Percentiles rank a stretch among this genome's conserved stretches.
Conservation (phyloP, 805 yeast genomes). For the Zygosaccharomyces siamensis region DNA sequence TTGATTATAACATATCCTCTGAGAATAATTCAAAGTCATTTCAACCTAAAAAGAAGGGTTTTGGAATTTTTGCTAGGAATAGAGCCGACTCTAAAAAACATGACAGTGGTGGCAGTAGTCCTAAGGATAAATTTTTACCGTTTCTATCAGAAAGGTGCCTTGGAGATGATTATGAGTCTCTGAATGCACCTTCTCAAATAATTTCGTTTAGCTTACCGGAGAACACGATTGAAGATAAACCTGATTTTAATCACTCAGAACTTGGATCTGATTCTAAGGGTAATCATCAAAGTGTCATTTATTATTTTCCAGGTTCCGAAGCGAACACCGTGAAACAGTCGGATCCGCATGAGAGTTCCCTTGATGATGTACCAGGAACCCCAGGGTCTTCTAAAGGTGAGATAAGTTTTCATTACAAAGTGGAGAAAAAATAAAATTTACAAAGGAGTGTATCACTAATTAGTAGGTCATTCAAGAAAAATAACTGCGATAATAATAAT, state of each 20-base stretch:
- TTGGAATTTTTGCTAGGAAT: not conserved
- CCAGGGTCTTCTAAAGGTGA: not conserved
- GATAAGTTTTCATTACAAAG: slow-evolving; percentile 2
- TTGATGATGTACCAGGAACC: not conserved
- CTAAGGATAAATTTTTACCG: slow-evolving; percentile 11
- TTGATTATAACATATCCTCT: slow-evolving; percentile 25
- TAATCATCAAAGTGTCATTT: not conserved
- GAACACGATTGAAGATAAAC: not conserved
- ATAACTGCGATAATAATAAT: not conserved
- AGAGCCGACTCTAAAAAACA: not conserved
- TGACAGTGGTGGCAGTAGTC: slow-evolving; percentile 3
- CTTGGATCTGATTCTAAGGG: not conserved
- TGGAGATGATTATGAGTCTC: slow-evolving; percentile 13
- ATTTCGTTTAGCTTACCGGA: not conserved
- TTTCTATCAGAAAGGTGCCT: slow-evolving; percentile 10
- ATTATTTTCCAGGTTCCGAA: not conserved
- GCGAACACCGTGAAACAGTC: not conserved
- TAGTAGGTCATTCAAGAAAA: not conserved
- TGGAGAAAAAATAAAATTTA: not conserved
- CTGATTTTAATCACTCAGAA: not conserved
- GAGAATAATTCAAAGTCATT: slow-evolving; percentile 8
- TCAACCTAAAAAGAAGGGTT: slow-evolving; percentile 1
- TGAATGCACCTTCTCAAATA: slow-evolving; percentile 15
- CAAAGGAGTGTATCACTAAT: no score
- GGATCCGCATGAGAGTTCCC: not conserved